phyloP scores from a whole-genome alignment of 1,284 basidiomycete genomes.

The Pyrrhoderma lamaoense region DNA sequence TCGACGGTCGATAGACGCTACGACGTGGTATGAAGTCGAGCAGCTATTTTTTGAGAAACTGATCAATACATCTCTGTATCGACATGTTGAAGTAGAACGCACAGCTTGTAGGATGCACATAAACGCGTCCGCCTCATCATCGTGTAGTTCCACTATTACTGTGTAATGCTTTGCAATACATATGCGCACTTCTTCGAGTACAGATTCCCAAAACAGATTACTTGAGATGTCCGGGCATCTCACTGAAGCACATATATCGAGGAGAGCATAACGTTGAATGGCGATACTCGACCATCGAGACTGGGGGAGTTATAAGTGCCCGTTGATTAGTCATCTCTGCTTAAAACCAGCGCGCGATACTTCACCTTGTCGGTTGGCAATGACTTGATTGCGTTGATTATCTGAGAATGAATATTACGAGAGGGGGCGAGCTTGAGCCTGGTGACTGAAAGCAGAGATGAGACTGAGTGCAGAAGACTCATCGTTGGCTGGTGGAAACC shows the following conservation, averaged over 20 bases:
- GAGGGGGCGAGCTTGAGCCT: neutral
- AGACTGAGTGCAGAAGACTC: neutral
- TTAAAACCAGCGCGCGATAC: neutral
- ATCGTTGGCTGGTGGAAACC: no score
- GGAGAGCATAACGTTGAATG: no score
- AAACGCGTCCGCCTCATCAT: neutral
- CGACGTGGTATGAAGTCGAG: neutral
- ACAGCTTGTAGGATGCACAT: constrained; percentile 1
- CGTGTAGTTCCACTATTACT: neutral
- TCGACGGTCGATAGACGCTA: neutral
- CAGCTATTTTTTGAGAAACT: neutral
- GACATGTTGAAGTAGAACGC: neutral
- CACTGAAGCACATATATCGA: no score
- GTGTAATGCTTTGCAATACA: neutral
- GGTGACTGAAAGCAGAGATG: neutral
- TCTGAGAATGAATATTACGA: neutral
- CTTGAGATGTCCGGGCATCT: no score
- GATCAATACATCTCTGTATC: no score
- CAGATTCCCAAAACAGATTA: neutral
- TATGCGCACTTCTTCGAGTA: neutral
- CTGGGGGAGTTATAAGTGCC: no score
- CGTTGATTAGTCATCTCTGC: no score
- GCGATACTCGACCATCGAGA: no score
- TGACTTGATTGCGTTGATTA: neutral
- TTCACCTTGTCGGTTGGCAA: neutral